Percentiles rank a stretch among this genome's conserved stretches.
These are phyloP conservation scores for Vaccinium vitisidaea DNA, from an alignment of 148 eudicot genomes.

Conservation along the genomic window DNA sequence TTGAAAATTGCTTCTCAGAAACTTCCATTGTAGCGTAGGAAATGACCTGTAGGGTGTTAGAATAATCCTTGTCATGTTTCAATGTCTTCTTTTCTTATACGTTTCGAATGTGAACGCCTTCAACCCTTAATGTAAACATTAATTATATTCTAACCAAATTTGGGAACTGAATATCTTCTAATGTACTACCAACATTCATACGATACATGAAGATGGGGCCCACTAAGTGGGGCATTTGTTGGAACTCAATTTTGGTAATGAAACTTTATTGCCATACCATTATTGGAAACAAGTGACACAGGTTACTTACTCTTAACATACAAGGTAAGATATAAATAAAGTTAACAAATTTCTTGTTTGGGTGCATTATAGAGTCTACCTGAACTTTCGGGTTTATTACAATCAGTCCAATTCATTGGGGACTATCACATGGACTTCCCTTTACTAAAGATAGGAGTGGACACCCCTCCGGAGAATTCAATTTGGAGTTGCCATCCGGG, in stretches of 20 bases:
- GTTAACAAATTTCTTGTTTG: not conserved
- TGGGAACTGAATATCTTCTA: not conserved
- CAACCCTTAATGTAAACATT: not conserved
- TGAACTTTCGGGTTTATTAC: not conserved
- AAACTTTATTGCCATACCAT: not conserved
- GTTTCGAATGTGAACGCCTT: not conserved
- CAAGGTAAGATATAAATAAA: not conserved
- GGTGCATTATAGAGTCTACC: not conserved
- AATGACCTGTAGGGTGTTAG: not conserved
- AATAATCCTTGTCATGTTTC: not conserved
- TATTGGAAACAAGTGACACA: not conserved
- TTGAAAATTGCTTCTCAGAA: not conserved
- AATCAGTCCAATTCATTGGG: not conserved
- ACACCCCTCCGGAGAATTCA: too few relatives aligned
- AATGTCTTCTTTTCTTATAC: not conserved
- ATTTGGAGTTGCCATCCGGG: too few relatives aligned
- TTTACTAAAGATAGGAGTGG: not conserved
- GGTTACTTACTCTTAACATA: not conserved
- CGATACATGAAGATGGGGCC: not conserved
- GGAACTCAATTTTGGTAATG: not conserved
- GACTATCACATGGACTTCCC: not conserved
- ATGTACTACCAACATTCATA: not conserved
- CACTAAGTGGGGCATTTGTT: not conserved
- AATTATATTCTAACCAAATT: not conserved
- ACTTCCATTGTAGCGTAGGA: not conserved